These are phyloP conservation scores for Cystofilobasidium macerans DNA, from an alignment of 768 basidiomycete species.

Conservation along the genomic window DNA sequence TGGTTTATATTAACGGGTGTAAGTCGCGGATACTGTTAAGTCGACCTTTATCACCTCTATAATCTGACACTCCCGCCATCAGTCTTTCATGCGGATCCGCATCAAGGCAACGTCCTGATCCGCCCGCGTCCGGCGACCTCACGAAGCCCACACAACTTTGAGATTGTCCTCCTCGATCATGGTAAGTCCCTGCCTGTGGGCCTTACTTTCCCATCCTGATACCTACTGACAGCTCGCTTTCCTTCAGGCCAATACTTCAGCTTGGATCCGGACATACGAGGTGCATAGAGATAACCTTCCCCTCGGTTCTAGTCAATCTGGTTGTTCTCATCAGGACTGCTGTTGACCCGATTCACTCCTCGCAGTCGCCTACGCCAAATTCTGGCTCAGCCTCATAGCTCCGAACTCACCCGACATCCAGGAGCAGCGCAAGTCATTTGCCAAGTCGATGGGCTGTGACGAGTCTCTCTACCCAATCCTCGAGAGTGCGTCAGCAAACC, in stretches of 20 bases:
- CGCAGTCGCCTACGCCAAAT: conserved; percentile 52
- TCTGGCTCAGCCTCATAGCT: conserved; percentile 78
- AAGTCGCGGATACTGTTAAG: conserved; percentile 42
- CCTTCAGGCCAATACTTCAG: conserved; percentile 67
- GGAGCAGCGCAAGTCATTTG: conserved; percentile 69
- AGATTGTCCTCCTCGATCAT: conserved; percentile 88
- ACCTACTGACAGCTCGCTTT: background rate
- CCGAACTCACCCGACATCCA: conserved; percentile 55
- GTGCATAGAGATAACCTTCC: too few relatives aligned
- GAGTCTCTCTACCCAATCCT: conserved; percentile 49
- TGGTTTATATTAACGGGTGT: conserved; percentile 92
- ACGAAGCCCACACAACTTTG: conserved; percentile 82
- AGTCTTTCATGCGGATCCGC: conserved; percentile 59
- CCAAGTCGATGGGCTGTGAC: conserved; percentile 75
- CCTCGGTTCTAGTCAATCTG: too few relatives aligned
- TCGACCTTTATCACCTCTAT: background rate
- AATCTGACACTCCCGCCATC: conserved; percentile 15
- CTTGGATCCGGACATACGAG: conserved; percentile 60
- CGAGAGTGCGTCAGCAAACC: conserved; percentile 19
- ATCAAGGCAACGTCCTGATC: conserved; percentile 74
- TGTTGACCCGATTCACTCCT: background rate
- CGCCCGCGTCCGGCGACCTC: conserved; percentile 55
- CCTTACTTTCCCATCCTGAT: background rate
- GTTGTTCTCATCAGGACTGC: too few relatives aligned
- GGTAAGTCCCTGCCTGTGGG: conserved; percentile 36